Evolutionary conservation across 768 basidiomycete genomes (phyloP), one percentile per base, ranked within the genome.

Genomic region (Piloderma croceum): DNA sequence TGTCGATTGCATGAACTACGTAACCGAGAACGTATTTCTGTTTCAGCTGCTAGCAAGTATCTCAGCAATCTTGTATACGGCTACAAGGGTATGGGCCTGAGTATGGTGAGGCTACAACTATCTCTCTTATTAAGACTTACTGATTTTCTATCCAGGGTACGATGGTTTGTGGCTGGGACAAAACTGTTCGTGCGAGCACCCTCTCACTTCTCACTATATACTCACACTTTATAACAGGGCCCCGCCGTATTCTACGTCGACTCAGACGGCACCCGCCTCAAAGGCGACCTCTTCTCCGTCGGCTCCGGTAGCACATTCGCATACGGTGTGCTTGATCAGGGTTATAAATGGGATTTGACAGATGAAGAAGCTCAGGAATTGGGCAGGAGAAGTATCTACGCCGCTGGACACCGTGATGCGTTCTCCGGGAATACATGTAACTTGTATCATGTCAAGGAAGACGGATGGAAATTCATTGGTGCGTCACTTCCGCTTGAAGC

Each of bases 151-250:
- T 35, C 9, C 52, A 93, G 91, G 96, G 96, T 36, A 99, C 96
- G 1, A 99, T 98, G 96, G 93, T 99, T 42, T 97, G 93, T 54
- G 96, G 96, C 20, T 98, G 93, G 92, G 96, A 99, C 67, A 98
- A 98, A 71, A 97, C 93, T 10, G 88, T 86, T 45, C 53, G 83
- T 65, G 4, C 24, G 23, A 10, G 24, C 20, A 17, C 37, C 11
- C 2, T 23, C n/a, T 45, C 19, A 31, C 9, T 36, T 3, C 29
- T 17, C 11, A 19, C 21, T 15, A 22, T 13, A 23, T 17, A 23
- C 27, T 21, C 36, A 37, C 35, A 36, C 7, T 29, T 20, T 41
- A 13, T 43, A 39, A 39, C 56, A 89, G 81, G 96, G 93, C 1
- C 92, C 93, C 15, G 79, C 90, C 17, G 71, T 99, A 20, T 98